Evolutionary conservation across 140 eudicot genomes (phyloP), one percentile per base, ranked within the genome.

Genomic region (Ambrosia hybrid): DNA sequence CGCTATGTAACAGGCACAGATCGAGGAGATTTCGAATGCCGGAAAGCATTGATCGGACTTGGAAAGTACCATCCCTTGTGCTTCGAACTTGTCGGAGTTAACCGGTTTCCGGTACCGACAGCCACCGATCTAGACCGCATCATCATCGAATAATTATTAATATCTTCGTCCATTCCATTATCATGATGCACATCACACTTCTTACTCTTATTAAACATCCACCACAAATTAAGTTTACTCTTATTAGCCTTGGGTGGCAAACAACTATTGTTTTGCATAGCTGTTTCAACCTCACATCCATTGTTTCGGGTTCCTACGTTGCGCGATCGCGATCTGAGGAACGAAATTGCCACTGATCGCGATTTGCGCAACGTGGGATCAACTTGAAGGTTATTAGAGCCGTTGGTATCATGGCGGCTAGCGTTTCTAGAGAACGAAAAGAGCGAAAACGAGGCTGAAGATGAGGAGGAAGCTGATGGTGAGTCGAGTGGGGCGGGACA

Each of bases 351-450:
- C 30, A 82, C 58, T 5, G 98, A 92, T 74, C 88, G 64, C 8
- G 98, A 89, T 57, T 86, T 79, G 41, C 83, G 80, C 59, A 91
- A 85, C 41, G 89, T 59, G 13, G 97, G 96, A 46, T 91, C 91
- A 49, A 10, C 10, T 15, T 80, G 89, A 56, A 67, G 57, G 6
- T 76, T 73, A 30, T 21, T 73, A 0, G 83, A 49, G 14, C 11
- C 10, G 65, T 12, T 68, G 56, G 43, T 63, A 61, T 61, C 81
- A 62, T 51, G 81, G 2, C 85, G 81, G 63, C 85, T 76, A 2
- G 81, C 85, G 13, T 74, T 65, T 14, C 77, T 21, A 30, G 85
- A 78, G 69, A 78, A 78, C 51, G 83, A 67, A 57, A 73, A 70
- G 49, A 78, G 57, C 2, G 84, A 82, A 65, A 70, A 77, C 9